These are phyloP conservation scores for Erodium texanum DNA, from an alignment of 441 rosid genomes.

Conservation along the genomic window DNA sequence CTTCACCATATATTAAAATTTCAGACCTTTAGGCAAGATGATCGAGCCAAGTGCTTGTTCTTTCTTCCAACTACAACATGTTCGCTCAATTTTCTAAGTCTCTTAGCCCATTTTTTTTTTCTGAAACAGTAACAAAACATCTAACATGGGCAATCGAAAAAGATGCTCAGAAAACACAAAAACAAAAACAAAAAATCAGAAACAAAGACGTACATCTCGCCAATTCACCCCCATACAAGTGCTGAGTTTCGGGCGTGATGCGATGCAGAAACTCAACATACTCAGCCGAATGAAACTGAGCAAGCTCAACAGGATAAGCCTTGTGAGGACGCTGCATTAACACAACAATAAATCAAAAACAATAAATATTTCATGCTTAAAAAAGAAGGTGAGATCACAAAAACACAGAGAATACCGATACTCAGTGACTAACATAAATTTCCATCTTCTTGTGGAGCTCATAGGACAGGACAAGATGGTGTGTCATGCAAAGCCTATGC, in stretches of 20 bases:
- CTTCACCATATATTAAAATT: background rate
- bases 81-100: background rate
- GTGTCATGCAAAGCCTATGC: slow-evolving; percentile 94
- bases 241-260: slow-evolving; percentile 64
- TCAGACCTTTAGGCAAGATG: background rate
- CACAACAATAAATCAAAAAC: slow-evolving; percentile 1
- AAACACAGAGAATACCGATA: background rate
- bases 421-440: slow-evolving; percentile 51
- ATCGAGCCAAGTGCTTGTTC: background rate
- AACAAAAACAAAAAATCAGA: background rate
- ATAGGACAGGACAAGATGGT: slow-evolving; percentile 88
- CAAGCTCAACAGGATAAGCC: slow-evolving; percentile 93
- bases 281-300: slow-evolving; percentile 90
- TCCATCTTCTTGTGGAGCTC: slow-evolving; percentile 94
- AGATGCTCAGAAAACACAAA: background rate
- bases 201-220: slow-evolving; percentile 45
- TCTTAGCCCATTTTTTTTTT: background rate
- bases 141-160: background rate
- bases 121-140: background rate
- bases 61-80: background rate
- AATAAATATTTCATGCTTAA: background rate
- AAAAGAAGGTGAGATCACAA: background rate
- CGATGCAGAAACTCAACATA: slow-evolving; percentile 90
- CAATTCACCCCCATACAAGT: slow-evolving; percentile 51
- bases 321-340: slow-evolving; percentile 86